phyloP scores from a whole-genome alignment of 1,139 yeast genomes.

The Candida anutae region DNA sequence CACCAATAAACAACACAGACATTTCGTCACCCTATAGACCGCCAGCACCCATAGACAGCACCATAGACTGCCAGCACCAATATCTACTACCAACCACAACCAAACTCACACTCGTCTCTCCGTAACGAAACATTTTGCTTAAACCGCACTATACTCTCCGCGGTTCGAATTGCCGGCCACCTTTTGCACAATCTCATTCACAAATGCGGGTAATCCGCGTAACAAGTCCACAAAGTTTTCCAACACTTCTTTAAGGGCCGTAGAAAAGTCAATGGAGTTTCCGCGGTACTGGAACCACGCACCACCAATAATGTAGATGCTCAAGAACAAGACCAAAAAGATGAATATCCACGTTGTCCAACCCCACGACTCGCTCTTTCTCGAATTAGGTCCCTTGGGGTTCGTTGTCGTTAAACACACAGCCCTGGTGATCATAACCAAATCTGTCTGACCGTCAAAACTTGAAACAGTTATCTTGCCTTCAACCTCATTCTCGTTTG shows the following conservation, averaged over 20 bases:
- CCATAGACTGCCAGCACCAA: too few relatives aligned
- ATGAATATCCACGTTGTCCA: constrained; percentile 74
- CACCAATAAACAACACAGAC: too few relatives aligned
- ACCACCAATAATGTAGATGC: constrained; percentile 67
- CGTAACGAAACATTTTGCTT: too few relatives aligned
- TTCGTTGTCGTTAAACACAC: constrained; percentile 26
- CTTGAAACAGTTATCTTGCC: too few relatives aligned
- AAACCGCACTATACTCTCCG: constrained; percentile 78
- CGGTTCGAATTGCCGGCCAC: constrained; percentile 62
- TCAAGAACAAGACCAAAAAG: constrained; percentile 57
- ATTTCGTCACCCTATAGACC: too few relatives aligned
- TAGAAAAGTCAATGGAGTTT: constrained; percentile 42
- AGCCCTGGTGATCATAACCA: constrained; percentile 23
- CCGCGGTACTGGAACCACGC: constrained; percentile 70
- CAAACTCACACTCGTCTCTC: too few relatives aligned
- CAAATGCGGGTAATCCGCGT: constrained; percentile 62
- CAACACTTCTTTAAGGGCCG: constrained; percentile 61
- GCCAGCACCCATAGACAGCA: too few relatives aligned
- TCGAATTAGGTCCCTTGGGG: constrained; percentile 15
- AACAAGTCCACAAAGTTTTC: constrained; percentile 57
- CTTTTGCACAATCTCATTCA: constrained; percentile 61
- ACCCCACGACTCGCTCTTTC: constrained; percentile 52
- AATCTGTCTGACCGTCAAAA: too few relatives aligned
- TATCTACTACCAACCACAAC: too few relatives aligned
- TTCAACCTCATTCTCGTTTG: too few relatives aligned